Evolutionary conservation across 1,284 basidiomycete genomes (phyloP), one percentile per base, ranked within the genome.

Genomic region (Sphagnurus paluster): DNA sequence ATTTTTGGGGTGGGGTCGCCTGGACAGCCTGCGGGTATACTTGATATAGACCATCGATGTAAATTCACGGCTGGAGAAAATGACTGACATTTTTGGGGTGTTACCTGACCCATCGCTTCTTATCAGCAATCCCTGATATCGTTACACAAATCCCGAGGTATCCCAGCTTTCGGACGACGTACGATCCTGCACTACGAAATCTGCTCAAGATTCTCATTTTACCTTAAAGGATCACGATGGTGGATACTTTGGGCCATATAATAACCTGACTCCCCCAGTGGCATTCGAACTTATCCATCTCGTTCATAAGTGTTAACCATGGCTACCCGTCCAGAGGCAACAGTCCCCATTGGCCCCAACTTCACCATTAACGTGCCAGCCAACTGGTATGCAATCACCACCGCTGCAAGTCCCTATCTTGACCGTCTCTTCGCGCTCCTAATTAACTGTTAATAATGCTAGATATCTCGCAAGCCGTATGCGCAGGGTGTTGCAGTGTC

Each of bases 391-490:
- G 48, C 42, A 2, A 49, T 49, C 20, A 40, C 39, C 42, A 45
- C 48, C 19, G 48, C 38, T 5, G 48, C 45, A 20, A 37, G 43
- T 29, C 7, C 32, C 11, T 20, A 13, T n/a, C n/a, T n/a, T n/a
- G 13, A 36, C 16, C 9, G 16, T 23, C 17, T 5, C 9, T n/a
- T 20, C 2, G 1, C 8, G n/a, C 13, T n/a, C 2, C 26, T 39
- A 1, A 14, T 21, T 34, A 32, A 29, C 14, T 4, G 13, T 13
- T 9, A 9, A 11, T 9, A 9, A 11, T 9, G 28, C 6, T 26
- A 50, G 49, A 50, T 50, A 14, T 50, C 49, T 17, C 38, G 49
- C 34, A 46, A 50, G 19, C 34, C 33, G 17, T 50, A 50, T 24
- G 9, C 25, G 11, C 49, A 50, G 25, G 49, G 32, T 2, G 17